Percentiles rank a stretch among this genome's conserved stretches.
Evolutionary conservation across 2,329 filamentous ascomycete species (phyloP).

Genomic region (Alternaria burnsii): DNA sequence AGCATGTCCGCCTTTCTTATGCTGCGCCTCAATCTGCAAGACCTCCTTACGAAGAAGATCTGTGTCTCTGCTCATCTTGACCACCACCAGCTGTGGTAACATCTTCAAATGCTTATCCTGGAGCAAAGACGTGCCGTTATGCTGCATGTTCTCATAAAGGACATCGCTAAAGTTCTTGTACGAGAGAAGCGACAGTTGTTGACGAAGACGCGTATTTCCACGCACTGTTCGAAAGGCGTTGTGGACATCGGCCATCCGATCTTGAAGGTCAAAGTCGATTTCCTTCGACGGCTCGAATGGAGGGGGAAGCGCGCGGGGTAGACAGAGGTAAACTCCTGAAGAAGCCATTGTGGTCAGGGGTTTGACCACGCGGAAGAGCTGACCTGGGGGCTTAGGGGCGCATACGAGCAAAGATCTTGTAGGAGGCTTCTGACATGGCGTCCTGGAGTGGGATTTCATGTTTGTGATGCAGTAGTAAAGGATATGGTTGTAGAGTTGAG

Average conservation of each 20-base stretch:
- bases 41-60: neutral
- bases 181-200: slow-evolving; percentile 6
- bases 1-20: neutral
- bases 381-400: slow-evolving; percentile 5
- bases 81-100: slow-evolving; percentile 10
- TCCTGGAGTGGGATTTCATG: neutral
- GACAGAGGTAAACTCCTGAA: slow-evolving; percentile 12
- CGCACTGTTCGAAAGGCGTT: neutral
- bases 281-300: neutral
- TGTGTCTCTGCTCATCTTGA: slow-evolving; percentile 1
- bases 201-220: neutral
- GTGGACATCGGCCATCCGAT: neutral
- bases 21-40: neutral
- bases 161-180: neutral
- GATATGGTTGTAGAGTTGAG: neutral
- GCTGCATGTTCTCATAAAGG: neutral
- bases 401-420: neutral
- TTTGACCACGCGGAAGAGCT: slow-evolving; percentile 18
- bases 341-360: neutral
- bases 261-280: neutral
- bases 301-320: slow-evolving; percentile 7
- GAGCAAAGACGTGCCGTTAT: neutral
- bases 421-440: neutral
- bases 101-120: neutral
- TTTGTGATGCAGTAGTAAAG: neutral